Evolutionary conservation across 768 basidiomycete genomes (phyloP).

Genomic region (Trametes cinnabarina): DNA sequence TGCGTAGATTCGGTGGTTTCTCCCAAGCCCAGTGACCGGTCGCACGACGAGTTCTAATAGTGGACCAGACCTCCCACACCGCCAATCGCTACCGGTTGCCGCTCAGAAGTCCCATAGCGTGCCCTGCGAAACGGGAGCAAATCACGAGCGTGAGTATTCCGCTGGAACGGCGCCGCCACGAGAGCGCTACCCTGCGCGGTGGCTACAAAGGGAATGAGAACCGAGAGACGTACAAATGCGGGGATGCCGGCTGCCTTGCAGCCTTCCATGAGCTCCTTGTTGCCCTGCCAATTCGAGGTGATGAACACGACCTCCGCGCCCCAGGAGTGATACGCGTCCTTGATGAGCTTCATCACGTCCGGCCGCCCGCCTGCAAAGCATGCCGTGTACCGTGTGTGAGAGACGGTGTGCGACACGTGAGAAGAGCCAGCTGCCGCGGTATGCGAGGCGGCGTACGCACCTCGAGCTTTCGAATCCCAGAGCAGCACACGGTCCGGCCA

Average conservation of each 20-base stretch:
- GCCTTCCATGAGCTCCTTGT: slow-evolving; percentile 42
- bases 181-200: background rate
- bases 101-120: slow-evolving; percentile 40
- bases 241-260: slow-evolving; percentile 37
- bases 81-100: background rate
- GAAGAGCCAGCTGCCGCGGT: background rate
- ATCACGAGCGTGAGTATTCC: background rate
- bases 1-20: background rate
- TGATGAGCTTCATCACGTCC: slow-evolving; percentile 38
- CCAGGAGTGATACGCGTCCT: slow-evolving; percentile 37
- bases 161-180: background rate
- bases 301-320: slow-evolving; percentile 44
- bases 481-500: slow-evolving; percentile 38
- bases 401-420: background rate
- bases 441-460: slow-evolving; percentile 16
- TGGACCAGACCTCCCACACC: background rate
- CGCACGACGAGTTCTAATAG: slow-evolving; percentile 14
- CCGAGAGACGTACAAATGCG: slow-evolving; percentile 33
- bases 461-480: slow-evolving; percentile 43
- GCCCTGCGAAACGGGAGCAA: slow-evolving; percentile 24
- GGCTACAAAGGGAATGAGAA: background rate
- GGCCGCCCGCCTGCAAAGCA: slow-evolving; percentile 32
- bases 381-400: slow-evolving; percentile 5
- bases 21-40: background rate
- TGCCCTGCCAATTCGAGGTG: slow-evolving; percentile 41